Evolutionary conservation across 805 yeast species (phyloP).

Genomic region (Nakazawaea ishiwadae): DNA sequence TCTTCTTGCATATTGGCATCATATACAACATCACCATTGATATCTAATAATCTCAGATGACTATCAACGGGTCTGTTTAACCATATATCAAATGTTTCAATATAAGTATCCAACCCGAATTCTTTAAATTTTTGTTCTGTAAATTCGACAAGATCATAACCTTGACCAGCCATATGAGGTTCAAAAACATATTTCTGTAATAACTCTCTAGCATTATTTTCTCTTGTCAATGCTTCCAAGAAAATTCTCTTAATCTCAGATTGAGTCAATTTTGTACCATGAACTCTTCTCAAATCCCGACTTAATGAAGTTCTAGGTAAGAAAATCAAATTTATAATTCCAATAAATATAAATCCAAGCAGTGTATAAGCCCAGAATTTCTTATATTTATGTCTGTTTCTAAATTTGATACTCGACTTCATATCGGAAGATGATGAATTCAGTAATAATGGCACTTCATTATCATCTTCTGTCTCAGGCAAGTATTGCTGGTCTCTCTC

Average conservation of each 20-base stretch:
- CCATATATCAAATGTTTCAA: conserved; percentile 55
- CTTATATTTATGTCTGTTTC: conserved; percentile 14
- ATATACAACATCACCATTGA: conserved; percentile 32
- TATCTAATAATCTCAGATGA: conserved; percentile 31
- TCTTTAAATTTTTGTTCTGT: conserved; percentile 45
- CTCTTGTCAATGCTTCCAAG: conserved; percentile 33
- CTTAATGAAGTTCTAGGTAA: conserved; percentile 81
- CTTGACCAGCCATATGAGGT: conserved; percentile 44
- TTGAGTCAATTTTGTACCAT: conserved; percentile 59
- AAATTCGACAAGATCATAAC: conserved; percentile 38
- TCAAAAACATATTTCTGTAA: conserved; percentile 34
- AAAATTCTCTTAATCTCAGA: conserved; percentile 66
- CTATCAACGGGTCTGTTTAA: conserved; percentile 47
- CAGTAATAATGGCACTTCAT: no score
- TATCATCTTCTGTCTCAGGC: no score
- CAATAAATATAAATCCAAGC: conserved; percentile 45
- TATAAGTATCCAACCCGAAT: conserved; percentile 44
- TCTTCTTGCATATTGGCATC: conserved; percentile 51
- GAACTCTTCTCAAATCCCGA: conserved; percentile 73
- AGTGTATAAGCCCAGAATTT: conserved; percentile 41
- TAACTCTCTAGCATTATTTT: conserved; percentile 29
- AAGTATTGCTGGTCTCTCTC: no score
- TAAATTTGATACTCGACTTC: background rate
- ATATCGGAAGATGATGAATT: background rate
- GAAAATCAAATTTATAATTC: conserved; percentile 63